Evolutionary conservation across 108 stramenopile species (phyloP), one percentile per base, ranked within the genome.

Genomic region (Nitzschia sp.): DNA sequence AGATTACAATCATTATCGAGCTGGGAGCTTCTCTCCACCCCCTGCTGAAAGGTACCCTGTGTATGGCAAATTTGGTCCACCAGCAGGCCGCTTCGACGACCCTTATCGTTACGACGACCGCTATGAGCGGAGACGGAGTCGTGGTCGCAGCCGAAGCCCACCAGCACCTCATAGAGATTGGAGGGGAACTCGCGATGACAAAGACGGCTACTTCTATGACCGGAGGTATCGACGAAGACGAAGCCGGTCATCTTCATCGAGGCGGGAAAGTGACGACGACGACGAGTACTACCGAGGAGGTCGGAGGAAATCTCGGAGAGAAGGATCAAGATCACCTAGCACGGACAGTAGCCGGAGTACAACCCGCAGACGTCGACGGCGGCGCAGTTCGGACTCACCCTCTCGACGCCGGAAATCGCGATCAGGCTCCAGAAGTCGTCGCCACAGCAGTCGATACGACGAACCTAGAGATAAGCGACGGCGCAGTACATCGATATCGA

Each of bases 41-140:
- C 56, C 68, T 31, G 57, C 46, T 26, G 68, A 46, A 42, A 69
- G 38, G 47, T 38, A 53, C 24, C 11, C 47, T 9, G 18, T 4
- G 13, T 72, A 72, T 42, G 36, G 48, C 42, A 54, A 61, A 30
- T 74, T 66, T 46, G 73, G 73, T 31, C 73, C 73, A 55, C 11
- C 57, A n/a, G 65, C 36, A 46, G 21, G 58, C 4, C 71, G 48
- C 13, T 33, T 48, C 48, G 64, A 74, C 47, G 58, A 66, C 6
- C 36, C 53, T 32, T 47, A 30, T 28, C 57, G 56, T 11, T 36
- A 70, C n/a, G 38, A 46, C 38, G 61, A 64, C 47, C 51, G 42
- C 27, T 66, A 74, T 59, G 64, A 66, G 45, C 26, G 56, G 49
- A 32, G 62, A 17, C 54, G 64, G 5, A 51, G 72, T 33, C 64